Evolutionary conservation across 2,329 filamentous ascomycete genomes (phyloP).

Genomic region (Alternaria sp.): DNA sequence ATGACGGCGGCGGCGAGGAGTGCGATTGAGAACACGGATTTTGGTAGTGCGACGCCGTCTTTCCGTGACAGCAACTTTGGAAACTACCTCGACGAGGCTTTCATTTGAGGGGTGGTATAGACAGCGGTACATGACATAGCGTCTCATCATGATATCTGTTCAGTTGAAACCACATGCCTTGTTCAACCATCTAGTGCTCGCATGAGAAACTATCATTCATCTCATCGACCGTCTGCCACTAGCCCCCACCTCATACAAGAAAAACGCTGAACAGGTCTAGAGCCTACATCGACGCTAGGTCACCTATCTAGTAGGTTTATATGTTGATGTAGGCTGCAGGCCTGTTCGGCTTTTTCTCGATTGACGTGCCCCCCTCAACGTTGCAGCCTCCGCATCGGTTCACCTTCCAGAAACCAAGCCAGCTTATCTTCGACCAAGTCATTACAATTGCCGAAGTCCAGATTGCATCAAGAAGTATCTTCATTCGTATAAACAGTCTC

Average conservation of each 20-base stretch:
- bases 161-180: not conserved
- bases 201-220: not conserved
- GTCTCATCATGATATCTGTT: not conserved
- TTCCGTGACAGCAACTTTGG: slow-evolving; percentile 57
- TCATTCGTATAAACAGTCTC: not conserved
- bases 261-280: too few species aligned
- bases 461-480: not conserved
- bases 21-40: slow-evolving; percentile 55
- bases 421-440: not conserved
- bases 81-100: slow-evolving; percentile 51
- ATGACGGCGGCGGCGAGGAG: slow-evolving; percentile 51
- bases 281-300: too few species aligned
- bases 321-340: too few species aligned
- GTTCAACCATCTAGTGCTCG: not conserved
- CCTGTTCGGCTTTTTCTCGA: too few species aligned
- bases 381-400: not conserved
- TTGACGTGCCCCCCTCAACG: too few species aligned
- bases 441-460: not conserved
- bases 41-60: slow-evolving; percentile 55
- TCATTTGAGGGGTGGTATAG: slow-evolving; percentile 4
- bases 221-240: not conserved
- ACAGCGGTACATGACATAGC: not conserved
- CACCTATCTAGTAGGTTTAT: too few species aligned
- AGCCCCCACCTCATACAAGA: too few species aligned
- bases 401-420: not conserved